phyloP scores from a whole-genome alignment of 2,329 filamentous ascomycete genomes.

The Emericellopsis atlantica region DNA sequence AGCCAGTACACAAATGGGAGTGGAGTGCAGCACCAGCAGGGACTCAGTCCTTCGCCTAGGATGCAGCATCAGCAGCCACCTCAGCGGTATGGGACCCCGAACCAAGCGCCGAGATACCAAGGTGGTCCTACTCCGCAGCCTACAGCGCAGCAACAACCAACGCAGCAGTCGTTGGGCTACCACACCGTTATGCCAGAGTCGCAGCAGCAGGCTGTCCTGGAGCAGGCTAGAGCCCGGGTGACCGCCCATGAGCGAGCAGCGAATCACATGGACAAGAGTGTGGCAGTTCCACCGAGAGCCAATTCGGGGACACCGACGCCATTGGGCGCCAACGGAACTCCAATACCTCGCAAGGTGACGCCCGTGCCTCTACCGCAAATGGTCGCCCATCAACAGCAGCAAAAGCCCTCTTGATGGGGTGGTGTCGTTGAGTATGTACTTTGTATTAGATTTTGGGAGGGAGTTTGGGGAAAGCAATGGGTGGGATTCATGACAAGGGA shows the following conservation, averaged over 20 bases:
- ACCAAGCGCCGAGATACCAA: conserved; percentile 14
- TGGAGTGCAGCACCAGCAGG: conserved; percentile 23
- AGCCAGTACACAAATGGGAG: conserved; percentile 31
- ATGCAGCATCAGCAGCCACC: conserved; percentile 16
- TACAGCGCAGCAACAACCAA: conserved; percentile 14
- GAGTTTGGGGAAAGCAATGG: no score
- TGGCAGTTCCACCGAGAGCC: no score
- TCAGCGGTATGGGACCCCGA: conserved; percentile 18
- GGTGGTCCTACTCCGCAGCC: conserved; percentile 13
- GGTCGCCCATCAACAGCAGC: conserved; percentile 21
- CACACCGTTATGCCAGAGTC: conserved; percentile 35
- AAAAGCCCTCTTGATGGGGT: neutral
- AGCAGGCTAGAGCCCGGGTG: conserved; percentile 35
- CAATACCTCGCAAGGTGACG: conserved; percentile 26
- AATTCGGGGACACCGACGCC: conserved; percentile 4
- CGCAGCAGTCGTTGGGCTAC: conserved; percentile 26
- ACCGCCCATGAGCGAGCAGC: conserved; percentile 29
- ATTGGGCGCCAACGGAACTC: conserved; percentile 19
- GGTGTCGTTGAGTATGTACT: no score
- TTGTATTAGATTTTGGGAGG: no score
- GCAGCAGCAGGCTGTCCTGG: conserved; percentile 35
- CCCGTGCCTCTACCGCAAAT: conserved; percentile 29
- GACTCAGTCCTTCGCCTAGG: conserved; percentile 25
- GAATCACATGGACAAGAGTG: conserved; percentile 24
- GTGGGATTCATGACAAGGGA: no score